These are phyloP conservation scores for Umbelopsis sp. DNA, from an alignment of 371 early-diverging fungal species.

Conservation along the genomic window DNA sequence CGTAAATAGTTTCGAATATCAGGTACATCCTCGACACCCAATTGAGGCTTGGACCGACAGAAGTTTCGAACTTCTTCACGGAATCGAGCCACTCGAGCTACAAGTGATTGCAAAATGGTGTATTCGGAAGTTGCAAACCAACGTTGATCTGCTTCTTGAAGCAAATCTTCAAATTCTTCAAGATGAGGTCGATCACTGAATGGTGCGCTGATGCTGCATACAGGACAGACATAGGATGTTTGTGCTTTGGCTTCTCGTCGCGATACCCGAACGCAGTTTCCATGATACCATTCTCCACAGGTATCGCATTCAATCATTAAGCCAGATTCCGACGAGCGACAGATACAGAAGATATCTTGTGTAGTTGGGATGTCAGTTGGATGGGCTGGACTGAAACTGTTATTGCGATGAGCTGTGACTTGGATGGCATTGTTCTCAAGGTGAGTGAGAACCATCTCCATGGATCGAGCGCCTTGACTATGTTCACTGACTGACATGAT, in stretches of 20 bases:
- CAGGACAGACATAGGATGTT: conserved; percentile 67
- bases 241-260: conserved; percentile 60
- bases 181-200: conserved; percentile 50
- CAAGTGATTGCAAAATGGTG: conserved; percentile 50
- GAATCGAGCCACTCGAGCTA: conserved; percentile 38
- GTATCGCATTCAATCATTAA: conserved; percentile 81
- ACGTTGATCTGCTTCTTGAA: conserved; percentile 48
- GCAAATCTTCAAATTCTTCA: conserved; percentile 46
- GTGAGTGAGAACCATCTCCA: neutral
- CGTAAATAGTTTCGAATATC: conserved; percentile 51
- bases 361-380: neutral
- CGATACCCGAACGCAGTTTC: conserved; percentile 64
- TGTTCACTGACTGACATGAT: neutral
- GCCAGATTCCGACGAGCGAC: conserved; percentile 61
- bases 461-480: conserved; percentile 15
- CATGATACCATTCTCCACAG: conserved; percentile 86
- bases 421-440: conserved; percentile 17
- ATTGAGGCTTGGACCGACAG: conserved; percentile 40
- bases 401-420: neutral
- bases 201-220: conserved; percentile 61
- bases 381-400: neutral
- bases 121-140: conserved; percentile 63
- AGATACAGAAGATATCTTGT: conserved; percentile 57
- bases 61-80: conserved; percentile 43
- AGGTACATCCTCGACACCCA: conserved; percentile 39